Base-by-base conservation (phyloP, 1,284 basidiomycete genomes). In the Sanghuangporus weigelae region DNA sequence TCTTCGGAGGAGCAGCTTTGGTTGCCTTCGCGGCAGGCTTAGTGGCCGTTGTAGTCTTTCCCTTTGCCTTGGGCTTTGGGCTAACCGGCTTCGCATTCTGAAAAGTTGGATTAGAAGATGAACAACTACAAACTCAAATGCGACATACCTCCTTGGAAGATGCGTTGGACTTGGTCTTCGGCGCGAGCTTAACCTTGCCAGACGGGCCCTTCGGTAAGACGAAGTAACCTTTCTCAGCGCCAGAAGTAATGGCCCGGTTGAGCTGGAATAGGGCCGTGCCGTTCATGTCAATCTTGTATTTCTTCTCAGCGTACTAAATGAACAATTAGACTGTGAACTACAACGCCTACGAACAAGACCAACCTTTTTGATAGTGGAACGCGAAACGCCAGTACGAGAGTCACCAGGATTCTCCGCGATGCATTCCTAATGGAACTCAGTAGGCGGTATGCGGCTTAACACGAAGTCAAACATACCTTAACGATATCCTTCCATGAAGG, bases 341-440 rank as follows among this genome's bases (percentile, higher is more conserved):
- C 16, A 35, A 23, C 5, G 31, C 11, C 4, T 5, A 40, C 21
- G 46, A 11, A 12, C 3, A 39, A 67, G 44, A 46, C 70, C 16
- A 49, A 80, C 82, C 86, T 93, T 94, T 82, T 94, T 94, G 74
- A 94, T 89, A 49, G 84, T 83, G 51, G 79, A 79, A 64, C 92
- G 84, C 46, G 90, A 92, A 57, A 93, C 89, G 70, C 92, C 92
- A 61, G 77, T 69, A 62, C 89, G 85, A 40, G 81, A 78, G 48
- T 90, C 89, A 59, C 84, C 84, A 66, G 84, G 84, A 73, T 89
- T 80, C 38, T 78, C 79, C 61, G 77, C 71, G 74, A 94, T 89
- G 70, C 87, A 89, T 77, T 92, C 89, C 84, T 86, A 67, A 67
- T 65, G n/a, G 66, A 53, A 42, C 26, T 59, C 38, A 64, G 48